phyloP scores from a whole-genome alignment of 139 green algal species.

The Chlorella sp. region DNA sequence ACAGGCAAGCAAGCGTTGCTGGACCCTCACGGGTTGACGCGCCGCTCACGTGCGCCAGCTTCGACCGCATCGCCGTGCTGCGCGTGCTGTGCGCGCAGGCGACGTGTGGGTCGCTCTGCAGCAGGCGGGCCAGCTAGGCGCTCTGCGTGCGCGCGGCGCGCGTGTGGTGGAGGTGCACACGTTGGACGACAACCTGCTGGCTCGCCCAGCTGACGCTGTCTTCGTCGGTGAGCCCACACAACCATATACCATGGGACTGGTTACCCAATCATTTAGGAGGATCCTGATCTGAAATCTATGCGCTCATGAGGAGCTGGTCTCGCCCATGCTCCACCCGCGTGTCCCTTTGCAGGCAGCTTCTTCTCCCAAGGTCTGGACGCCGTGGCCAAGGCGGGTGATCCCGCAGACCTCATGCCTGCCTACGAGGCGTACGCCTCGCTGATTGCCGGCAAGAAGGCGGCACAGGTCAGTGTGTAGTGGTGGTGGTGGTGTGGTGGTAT shows the following conservation, averaged over 20 bases:
- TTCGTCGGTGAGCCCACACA: conserved; percentile 35
- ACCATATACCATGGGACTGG: too few species aligned
- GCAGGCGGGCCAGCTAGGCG: conserved; percentile 12
- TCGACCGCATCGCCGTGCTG: not conserved
- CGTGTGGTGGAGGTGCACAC: conserved; percentile 19
- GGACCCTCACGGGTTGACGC: too few species aligned
- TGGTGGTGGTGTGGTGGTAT: not conserved
- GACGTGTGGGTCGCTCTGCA: conserved; percentile 24
- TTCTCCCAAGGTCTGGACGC: conserved; percentile 5
- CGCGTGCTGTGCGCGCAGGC: conserved; percentile 12
- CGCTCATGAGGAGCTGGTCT: too few species aligned
- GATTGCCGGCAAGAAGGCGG: not conserved
- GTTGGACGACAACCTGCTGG: conserved; percentile 35
- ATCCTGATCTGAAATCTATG: too few species aligned
- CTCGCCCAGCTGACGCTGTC: conserved; percentile 16
- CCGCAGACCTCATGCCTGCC: not conserved
- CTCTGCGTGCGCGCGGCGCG: conserved; percentile 12
- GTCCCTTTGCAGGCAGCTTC: conserved; percentile 1
- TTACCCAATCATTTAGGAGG: too few species aligned
- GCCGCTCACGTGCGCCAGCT: too few species aligned
- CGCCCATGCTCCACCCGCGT: too few species aligned
- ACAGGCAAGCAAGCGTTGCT: too few species aligned
- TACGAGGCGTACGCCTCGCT: conserved; percentile 2
- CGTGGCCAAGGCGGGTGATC: not conserved
- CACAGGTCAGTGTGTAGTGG: conserved; percentile 2